These are phyloP conservation scores for Alternaria sp. DNA, from an alignment of 2,329 filamentous ascomycete genomes.

Conservation along the genomic window DNA sequence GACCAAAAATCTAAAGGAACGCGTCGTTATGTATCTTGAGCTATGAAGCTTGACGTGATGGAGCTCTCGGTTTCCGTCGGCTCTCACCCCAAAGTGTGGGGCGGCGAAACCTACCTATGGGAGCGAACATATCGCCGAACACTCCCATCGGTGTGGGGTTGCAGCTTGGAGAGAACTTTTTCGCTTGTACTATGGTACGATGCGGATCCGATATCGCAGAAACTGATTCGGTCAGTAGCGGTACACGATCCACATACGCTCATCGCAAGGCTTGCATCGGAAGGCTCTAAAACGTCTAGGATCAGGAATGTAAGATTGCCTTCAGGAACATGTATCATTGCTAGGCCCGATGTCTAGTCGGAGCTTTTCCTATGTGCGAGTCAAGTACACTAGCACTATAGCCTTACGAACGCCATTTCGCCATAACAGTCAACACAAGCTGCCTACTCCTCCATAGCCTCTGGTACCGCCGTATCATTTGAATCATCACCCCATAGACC, in stretches of 20 bases:
- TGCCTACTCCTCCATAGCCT: constrained; percentile 44
- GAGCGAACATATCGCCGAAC: constrained; percentile 10
- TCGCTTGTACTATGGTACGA: constrained; percentile 15
- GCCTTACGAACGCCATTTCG: constrained; percentile 16
- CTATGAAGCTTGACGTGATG: constrained; percentile 22
- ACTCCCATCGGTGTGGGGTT: constrained; percentile 9
- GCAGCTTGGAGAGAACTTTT: constrained; percentile 7
- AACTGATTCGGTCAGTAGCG: constrained; percentile 26
- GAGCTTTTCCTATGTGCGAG: constrained; percentile 6
- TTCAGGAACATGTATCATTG: constrained; percentile 11
- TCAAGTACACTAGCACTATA: background rate
- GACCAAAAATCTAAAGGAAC: background rate
- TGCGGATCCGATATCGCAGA: constrained; percentile 35
- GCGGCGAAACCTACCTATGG: constrained; percentile 14
- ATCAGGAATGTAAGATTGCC: background rate
- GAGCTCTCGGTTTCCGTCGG: constrained; percentile 26
- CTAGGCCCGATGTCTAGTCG: constrained; percentile 20
- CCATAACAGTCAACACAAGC: constrained; percentile 7
- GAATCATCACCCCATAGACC: constrained; percentile 81
- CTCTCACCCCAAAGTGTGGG: constrained; percentile 30
- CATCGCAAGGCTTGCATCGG: constrained; percentile 10
- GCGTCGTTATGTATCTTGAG: constrained; percentile 31
- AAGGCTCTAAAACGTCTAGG: background rate
- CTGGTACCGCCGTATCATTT: constrained; percentile 40
- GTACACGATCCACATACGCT: constrained; percentile 11